These are phyloP conservation scores for Syzygium aromaticum DNA, from an alignment of 345 rosid genomes.

Conservation along the genomic window DNA sequence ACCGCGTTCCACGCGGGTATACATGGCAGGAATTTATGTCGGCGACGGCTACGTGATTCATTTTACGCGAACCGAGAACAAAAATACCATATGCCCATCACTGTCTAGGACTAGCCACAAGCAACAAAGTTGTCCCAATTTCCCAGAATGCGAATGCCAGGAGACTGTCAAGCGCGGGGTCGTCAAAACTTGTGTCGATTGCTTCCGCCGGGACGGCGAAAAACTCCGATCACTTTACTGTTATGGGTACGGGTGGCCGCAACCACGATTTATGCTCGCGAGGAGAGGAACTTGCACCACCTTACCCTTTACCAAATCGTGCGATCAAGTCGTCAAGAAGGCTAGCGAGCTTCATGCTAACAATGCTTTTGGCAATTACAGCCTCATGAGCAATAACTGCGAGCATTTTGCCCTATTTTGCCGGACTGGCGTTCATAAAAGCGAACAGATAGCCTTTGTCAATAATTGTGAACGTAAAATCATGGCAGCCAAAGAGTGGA, in stretches of 20 bases:
- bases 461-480: constrained; percentile 10
- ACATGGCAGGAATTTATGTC: background rate
- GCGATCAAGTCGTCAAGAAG: accelerated
- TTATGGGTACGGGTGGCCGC: background rate
- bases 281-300: background rate
- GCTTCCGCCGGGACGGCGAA: background rate
- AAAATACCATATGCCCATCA: background rate
- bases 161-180: background rate
- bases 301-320: background rate
- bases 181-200: background rate
- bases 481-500: constrained; percentile 20
- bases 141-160: background rate
- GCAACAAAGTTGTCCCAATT: background rate
- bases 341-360: background rate
- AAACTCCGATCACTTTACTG: background rate
- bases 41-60: background rate
- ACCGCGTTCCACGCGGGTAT: no score
- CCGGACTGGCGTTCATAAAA: background rate
- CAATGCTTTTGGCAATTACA: background rate
- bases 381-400: background rate
- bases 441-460: background rate
- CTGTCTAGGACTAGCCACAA: background rate
- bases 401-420: background rate
- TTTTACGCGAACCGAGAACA: background rate
- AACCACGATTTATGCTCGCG: background rate